Base-by-base conservation (phyloP, 495 filamentous ascomycete species). In the Penicillium chermesinum region DNA sequence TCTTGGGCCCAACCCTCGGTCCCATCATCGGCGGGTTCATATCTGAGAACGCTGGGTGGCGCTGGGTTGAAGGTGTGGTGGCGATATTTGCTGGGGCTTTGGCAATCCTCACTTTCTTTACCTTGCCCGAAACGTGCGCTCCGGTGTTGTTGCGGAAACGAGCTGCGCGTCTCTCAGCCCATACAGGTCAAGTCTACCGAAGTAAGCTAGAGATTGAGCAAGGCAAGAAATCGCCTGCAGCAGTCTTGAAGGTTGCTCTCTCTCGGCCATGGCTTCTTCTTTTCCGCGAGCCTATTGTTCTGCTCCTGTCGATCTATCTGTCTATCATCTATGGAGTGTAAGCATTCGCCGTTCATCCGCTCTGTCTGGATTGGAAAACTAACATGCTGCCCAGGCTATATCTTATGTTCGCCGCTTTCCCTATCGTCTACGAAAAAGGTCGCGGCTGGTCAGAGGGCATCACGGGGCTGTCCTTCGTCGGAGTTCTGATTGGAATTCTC, bases 371-470 rank as follows among this genome's bases (percentile, higher is more conserved):
- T n/a, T n/a, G n/a, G 25, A 10, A 30, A 30, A 30, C 25, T 30
- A 30, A 30, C 10, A 10, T 30, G 25, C 4, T 10, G 4, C 10
- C 25, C 5, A 76, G 82, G n/a, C 63, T 86, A 1, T 88, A 87
- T 60, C 70, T 88, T 7, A 70, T 87, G 35, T 83, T 86, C 64
- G 81, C 79, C 2, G 83, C 82, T 17, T 76, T 85, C 59, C 74
- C 79, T 7, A 47, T 54, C 20, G 71, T 86, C 8, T 86, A 76
- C 57, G 55, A 68, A 5, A 41, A 59, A 13, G 57, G 69, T 6
- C 86, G 86, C 55, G 61, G 65, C 44, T 55, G 47, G 47, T 50
- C 25, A n/a, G 21, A 46, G 15, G 47, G 52, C 0, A 17, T 38
- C 2, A 38, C 17, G 9, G 43, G 47, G 1, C 41, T 55, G 3